Evolutionary conservation across 1,284 basidiomycete species (phyloP).

Genomic region (Moesziomyces globuligerus): DNA sequence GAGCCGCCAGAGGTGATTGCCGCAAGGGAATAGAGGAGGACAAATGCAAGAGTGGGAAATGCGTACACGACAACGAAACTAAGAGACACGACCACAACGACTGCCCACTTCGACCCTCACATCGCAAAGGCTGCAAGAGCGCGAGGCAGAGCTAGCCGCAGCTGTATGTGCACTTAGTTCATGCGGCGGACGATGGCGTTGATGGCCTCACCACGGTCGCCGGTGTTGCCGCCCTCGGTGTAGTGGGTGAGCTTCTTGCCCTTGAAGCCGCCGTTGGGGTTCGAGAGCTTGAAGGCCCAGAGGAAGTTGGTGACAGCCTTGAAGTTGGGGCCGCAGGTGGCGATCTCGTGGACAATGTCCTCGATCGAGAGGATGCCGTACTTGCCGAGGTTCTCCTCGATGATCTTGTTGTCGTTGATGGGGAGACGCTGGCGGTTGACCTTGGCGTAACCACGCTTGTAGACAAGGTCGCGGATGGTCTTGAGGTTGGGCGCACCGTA

Average conservation of each 20-base stretch:
- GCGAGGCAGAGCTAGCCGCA: too few species aligned
- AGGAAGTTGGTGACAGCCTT: slow-evolving; percentile 89
- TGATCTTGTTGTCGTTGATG: slow-evolving; percentile 90
- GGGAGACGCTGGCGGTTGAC: slow-evolving; percentile 97
- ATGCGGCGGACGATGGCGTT: slow-evolving; percentile 97
- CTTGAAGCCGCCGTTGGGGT: slow-evolving; percentile 98
- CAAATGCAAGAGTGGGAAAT: slow-evolving; percentile 28
- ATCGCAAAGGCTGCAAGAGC: too few species aligned
- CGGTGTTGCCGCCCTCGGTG: slow-evolving; percentile 77
- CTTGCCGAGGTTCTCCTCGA: slow-evolving; percentile 91
- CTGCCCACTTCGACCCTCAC: background rate
- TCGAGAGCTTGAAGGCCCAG: slow-evolving; percentile 99
- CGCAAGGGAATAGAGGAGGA: slow-evolving; percentile 23
- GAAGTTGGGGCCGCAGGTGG: slow-evolving; percentile 96
- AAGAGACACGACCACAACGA: slow-evolving; percentile 11
- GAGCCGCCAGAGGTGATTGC: too few species aligned
- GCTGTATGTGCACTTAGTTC: slow-evolving; percentile 66
- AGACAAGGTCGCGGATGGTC: slow-evolving; percentile 95
- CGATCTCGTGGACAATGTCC: slow-evolving; percentile 97
- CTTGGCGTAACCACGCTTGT: slow-evolving; percentile 99
- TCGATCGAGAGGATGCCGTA: slow-evolving; percentile 97
- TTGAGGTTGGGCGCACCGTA: slow-evolving; percentile 91
- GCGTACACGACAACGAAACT: slow-evolving; percentile 19
- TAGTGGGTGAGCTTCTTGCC: slow-evolving; percentile 87
- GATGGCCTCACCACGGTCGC: slow-evolving; percentile 94